Percentiles rank a stretch among this genome's conserved stretches.
Conservation (phyloP, 768 basidiomycete genomes). For the Botryobasidium botryosum region DNA sequence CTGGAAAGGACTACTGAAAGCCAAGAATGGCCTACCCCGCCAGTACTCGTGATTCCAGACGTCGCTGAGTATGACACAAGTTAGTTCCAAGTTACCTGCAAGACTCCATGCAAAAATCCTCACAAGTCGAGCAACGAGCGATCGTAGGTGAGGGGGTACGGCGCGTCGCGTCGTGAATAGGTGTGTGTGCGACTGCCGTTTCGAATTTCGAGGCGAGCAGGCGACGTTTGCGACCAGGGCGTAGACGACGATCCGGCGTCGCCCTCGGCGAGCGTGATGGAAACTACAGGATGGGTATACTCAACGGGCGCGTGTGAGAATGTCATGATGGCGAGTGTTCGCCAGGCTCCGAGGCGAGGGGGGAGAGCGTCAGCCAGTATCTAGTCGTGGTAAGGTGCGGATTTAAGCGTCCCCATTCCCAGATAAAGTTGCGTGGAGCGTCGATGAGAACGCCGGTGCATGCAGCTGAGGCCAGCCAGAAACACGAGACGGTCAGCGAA, state of each 20-base stretch:
- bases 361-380: too few species aligned
- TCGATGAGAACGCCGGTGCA: neutral
- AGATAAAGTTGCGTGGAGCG: neutral
- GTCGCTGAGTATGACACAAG: neutral
- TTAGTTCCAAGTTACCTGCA: too few species aligned
- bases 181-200: conserved; percentile 1
- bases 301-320: too few species aligned
- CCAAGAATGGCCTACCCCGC: neutral
- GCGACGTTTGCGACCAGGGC: conserved; percentile 2
- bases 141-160: conserved; percentile 6
- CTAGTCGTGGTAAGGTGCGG: too few species aligned
- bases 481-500: neutral
- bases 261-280: neutral
- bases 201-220: conserved; percentile 1
- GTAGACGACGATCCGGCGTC: neutral
- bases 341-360: too few species aligned
- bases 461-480: neutral
- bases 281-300: too few species aligned
- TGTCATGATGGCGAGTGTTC: too few species aligned
- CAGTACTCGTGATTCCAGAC: neutral
- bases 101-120: too few species aligned
- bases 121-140: conserved; percentile 2
- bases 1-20: neutral
- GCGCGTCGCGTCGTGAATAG: neutral
- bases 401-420: neutral